Evolutionary conservation across 2,329 filamentous ascomycete genomes (phyloP), one percentile per base, ranked within the genome.

Genomic region (Trichoderma lentiforme): DNA sequence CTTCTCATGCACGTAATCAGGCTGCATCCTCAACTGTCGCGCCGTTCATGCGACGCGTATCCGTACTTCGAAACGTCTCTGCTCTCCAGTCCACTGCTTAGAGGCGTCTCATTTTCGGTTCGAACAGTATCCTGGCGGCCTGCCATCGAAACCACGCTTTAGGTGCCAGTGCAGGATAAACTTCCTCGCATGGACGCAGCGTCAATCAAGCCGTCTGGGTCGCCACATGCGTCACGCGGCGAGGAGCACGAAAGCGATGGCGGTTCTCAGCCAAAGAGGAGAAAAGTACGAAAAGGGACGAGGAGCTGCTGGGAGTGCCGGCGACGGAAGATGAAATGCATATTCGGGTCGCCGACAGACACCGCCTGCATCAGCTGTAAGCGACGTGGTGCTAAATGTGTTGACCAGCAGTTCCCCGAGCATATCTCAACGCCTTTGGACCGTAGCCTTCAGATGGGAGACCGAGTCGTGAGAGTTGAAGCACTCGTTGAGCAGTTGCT

Each of bases 241-340:
- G 14, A 30, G 9, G 61, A 28, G 34, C 60, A 5, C 21, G 24
- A 12, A 14, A 12, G 18, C 8, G 15, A 63, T 30, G 61, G 34
- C 61, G 24, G 24, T n/a, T 7, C 61, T 47, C 61, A 63, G 8
- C 5, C 36, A 30, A 63, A 47, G 61, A 63, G 26, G 6, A 47
- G 61, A 47, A 78, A 77, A 72, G 28, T 87, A 26, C 84, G 86
- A 26, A 89, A 88, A 68, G 87, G 87, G n/a, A 89, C 87, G 0
- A 81, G 79, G 32, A 88, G 86, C 71, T 89, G 87, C 76, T 89
- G 87, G 86, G 86, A 88, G 74, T 89, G 87, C 81, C 87, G 87
- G 77, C 82, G 85, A 65, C 83, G 86, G 28, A 89, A 89, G 78
- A 82, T 85, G 6, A 80, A 82, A 3, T 89, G 87, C 75, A 83